Base-by-base conservation (phyloP, 768 basidiomycete species). In the Leccinum sublutescens region DNA sequence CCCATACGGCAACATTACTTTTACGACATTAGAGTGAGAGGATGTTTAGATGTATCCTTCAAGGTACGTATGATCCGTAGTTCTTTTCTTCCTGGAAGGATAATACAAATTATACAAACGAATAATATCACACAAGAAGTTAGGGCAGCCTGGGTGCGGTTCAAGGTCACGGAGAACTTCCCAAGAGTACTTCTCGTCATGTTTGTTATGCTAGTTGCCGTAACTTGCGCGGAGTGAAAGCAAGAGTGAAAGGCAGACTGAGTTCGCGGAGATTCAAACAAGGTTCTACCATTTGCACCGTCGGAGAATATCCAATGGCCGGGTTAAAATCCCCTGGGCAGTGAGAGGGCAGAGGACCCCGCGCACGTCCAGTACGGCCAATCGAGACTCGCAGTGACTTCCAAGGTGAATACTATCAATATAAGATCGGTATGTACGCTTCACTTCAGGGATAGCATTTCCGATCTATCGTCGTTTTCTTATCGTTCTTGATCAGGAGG, bases 301-400 rank as follows among this genome's bases (percentile, higher is more conserved):
- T 34, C 34, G 34, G 5, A 34, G 34, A 34, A 12, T 14, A 11
- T 14, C 12, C 34, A 5, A 34, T 34, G 34, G 11, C 11, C 12
- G 34, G 34, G 34, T 34, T 5, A 75, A 73, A 50, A 80, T 85
- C 59, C 70, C 58, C 70, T 85, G n/a, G 81, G 80, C 5, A 81
- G 73, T 19, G 73, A 78, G 49, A 71, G 70, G 47, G 74, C 78
- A 1, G 62, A 76, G 12, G 80, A 83, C 48, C 74, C 80, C 53
- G 78, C 73, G 36, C 55, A 72, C 31, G 78, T 87, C 51, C 66
- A 61, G 34, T 88, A 85, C 58, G 85, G 86, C 25, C 78, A 82
- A 33, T 71, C 87, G 56, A 71, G 58, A 33, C 71, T 88, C 56
- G 80, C 82, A 6, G 77, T 84, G 38, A 82, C 86, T 48, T 79